phyloP scores from a whole-genome alignment of 768 basidiomycete species.

The Lactarius hengduanensis region DNA sequence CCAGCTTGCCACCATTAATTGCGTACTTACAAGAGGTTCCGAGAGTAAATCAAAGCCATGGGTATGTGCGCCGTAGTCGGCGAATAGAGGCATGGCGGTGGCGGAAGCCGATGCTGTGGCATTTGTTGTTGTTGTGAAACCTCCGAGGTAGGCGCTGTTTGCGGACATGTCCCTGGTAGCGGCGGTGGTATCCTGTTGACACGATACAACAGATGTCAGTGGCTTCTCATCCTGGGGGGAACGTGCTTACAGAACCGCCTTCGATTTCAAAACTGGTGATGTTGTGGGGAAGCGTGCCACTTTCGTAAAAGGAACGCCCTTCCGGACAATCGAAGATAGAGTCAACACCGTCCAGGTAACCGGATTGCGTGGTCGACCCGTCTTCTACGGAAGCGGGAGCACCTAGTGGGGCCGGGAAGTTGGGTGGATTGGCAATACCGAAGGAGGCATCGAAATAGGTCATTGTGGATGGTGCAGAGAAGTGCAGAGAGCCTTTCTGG shows the following conservation, averaged over 20 bases:
- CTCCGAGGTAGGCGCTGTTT: not conserved
- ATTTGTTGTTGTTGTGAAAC: not conserved
- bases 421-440: not conserved
- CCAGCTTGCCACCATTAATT: not conserved
- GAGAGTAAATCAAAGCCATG: not conserved
- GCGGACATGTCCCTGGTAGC: not conserved
- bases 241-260: not conserved
- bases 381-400: not conserved
- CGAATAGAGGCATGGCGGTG: not conserved
- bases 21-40: not conserved
- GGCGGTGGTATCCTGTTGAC: not conserved
- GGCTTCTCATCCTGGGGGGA: not conserved
- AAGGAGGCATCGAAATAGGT: not conserved
- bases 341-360: not conserved
- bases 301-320: not conserved
- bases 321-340: not conserved
- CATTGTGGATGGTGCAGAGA: not conserved
- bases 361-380: not conserved
- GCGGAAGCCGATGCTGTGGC: not conserved
- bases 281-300: not conserved
- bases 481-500: too few species aligned
- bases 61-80: not conserved
- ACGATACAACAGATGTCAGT: not conserved
- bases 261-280: not conserved
- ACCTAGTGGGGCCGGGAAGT: not conserved